Evolutionary conservation across 306 rosid species (phyloP), one percentile per base, ranked within the genome.

Genomic region (Quercus suber): DNA sequence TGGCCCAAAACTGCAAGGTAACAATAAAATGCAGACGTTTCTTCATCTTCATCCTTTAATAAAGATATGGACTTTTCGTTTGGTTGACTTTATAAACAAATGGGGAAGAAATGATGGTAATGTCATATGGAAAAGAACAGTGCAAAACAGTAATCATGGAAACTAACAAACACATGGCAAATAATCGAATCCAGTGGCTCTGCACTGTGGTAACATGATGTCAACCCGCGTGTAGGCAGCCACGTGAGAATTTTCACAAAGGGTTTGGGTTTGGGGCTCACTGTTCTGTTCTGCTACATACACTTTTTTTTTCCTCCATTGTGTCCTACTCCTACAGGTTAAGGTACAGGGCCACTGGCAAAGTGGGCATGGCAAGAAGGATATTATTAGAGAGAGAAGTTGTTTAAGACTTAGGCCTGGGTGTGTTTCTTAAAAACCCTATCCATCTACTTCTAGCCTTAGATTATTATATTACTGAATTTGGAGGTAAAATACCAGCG

Each of bases 371-470:
- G 72, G 27, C 52, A 67, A 31, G n/a, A 28, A 63, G 37, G 19
- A 63, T 21, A 25, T 28, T 58, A n/a, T 58, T 27, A 82, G 56
- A 63, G 80, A 73, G 33, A 60, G 45, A 69, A 57, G 37, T 28
- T n/a, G 15, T 19, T 75, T 41, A 74, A 23, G 75, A 27, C 78
- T 70, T 79, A 69, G 73, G 82, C 73, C n/a, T 69, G 67, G 43
- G 59, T 72, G 83, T 79, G 81, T 79, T 85, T 80, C 86, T 75
- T 58, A 37, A 65, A 77, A 80, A 52, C 64, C 58, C 67, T 69
- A 70, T 35, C 77, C 76, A 41, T 8, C 45, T 41, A 41, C 45
- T 41, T 8, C 45, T 41, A 41, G 55, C 70, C 60, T 68, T 61
- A 14, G 73, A 45, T 55, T 79, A 55, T 79, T 83, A 73, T 73